Base-by-base conservation (phyloP, 2,329 filamentous ascomycete species). In the Aspergillus sp. region DNA sequence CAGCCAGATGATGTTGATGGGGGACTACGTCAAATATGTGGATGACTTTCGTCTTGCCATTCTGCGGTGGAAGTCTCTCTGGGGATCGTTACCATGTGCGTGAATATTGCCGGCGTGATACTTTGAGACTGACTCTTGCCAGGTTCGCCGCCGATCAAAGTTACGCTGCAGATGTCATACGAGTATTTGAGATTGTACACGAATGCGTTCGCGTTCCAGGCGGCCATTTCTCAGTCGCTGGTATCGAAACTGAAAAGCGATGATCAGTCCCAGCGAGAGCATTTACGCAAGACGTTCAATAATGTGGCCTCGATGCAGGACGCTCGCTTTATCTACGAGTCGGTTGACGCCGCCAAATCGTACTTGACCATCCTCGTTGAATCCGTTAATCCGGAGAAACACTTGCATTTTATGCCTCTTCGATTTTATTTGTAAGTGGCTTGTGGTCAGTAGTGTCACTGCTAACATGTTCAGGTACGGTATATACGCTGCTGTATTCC, bases 131-230 rank as follows among this genome's bases (percentile, higher is more conserved):
- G 30, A 52, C 32, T 10, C 20, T 5, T 13, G n/a, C 22, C 33
- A 74, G 71, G 72, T 48, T 80, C 78, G 1, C 67, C 74, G 1
- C 71, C 74, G 4, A 71, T 83, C 41, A 82, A 82, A 51, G 74
- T 75, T 3, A 80, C 74, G 4, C 57, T 85, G 2, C 65, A 82
- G 15, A 67, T 85, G 47, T 81, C 78, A 0, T 83, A 82, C 47
- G 78, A 84, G 44, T 85, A 83, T 47, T 60, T 85, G 2, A 70
- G 80, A 5, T 66, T 85, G 1, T 85, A 85, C 52, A 81, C 80
- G 30, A 83, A 82, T 37, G 80, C 80, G 0, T 85, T 84, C 49
- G 80, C 80, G 1, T 84, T 84, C 43, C 80, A 85, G 50, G 80
- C 80, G 2, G 81, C 78, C 1, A 74, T 72, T 30, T 74, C 58